Evolutionary conservation across 495 filamentous ascomycete species (phyloP), one percentile per base, ranked within the genome.

Genomic region (Xylaria telfairii): DNA sequence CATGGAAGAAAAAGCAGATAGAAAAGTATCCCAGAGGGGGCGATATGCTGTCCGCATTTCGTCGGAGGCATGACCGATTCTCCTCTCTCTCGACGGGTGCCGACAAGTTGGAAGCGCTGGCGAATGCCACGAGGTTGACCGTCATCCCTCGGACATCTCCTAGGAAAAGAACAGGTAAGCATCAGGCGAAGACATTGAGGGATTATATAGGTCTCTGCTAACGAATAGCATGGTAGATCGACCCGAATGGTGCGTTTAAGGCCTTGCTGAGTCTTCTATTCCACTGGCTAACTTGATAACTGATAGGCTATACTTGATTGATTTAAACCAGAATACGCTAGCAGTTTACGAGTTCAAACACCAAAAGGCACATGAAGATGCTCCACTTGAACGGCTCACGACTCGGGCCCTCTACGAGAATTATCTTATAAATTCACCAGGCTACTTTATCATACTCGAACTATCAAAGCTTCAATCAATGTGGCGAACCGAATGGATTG

Each of bases 361-460:
- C 41, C 54, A 63, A 8, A 62, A 30, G 26, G 21, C 49, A 10
- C 4, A 19, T 12, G 49, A 13, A 32, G 9, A 2, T 0, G 5
- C 56, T 2, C 57, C 44, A 9, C 47, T 37, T 64, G 4, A 17
- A 46, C 41, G 57, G 26, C 57, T 63, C 26, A 63, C 67, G 7
- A 24, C 54, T 15, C 8, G 51, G 42, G 28, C 57, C 19, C 57
- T 69, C 13, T 62, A 69, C 32, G 10, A 21, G 54, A 15, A 10
- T 5, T 54, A 41, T 21, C 67, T 57, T n/a, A 46, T 21, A 5
- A 47, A 42, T 15, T 13, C 67, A 15, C 67, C 44, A 12, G 56
- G 57, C 42, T 69, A 69, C 44, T 69, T 63, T n/a, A 54, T 69
- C 44, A 63, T 42, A 21, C 44, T 54, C 21, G 53, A 69, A n/a